Percentiles rank a stretch among this genome's conserved stretches.
phyloP scores from a whole-genome alignment of 2,329 filamentous ascomycete genomes.

The Xylaria sp. region DNA sequence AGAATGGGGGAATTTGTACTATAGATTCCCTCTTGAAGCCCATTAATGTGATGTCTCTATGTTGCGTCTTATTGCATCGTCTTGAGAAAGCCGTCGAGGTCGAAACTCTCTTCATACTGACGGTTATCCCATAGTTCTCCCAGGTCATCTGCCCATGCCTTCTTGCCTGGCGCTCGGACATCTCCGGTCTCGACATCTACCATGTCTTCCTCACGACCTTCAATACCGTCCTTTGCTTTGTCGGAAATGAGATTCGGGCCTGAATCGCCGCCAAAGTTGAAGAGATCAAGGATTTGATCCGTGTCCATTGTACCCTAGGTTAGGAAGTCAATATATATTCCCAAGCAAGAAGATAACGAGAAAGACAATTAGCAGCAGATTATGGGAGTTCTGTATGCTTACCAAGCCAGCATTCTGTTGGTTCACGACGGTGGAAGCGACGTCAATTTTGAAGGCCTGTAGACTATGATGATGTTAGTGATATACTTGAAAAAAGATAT shows the following conservation, averaged over 20 bases:
- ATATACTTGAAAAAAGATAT: constrained; percentile 23
- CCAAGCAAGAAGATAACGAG: not conserved
- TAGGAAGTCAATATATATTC: constrained; percentile 34
- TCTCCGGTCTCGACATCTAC: constrained; percentile 93
- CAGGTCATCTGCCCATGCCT: constrained; percentile 92
- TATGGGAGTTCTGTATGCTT: constrained; percentile 35
- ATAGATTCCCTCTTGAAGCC: constrained; percentile 6
- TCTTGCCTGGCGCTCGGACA: constrained; percentile 93
- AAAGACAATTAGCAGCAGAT: not conserved
- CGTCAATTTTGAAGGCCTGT: constrained; percentile 99
- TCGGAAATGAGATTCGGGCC: constrained; percentile 74
- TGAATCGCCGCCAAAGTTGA: constrained; percentile 87
- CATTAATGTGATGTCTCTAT: not conserved
- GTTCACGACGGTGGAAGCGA: constrained; percentile 97
- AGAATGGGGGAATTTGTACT: not conserved
- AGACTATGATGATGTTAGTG: constrained; percentile 61
- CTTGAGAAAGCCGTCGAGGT: constrained; percentile 93
- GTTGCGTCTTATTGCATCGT: constrained; percentile 69
- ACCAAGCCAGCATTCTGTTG: constrained; percentile 93
- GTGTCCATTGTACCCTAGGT: constrained; percentile 85
- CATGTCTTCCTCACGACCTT: constrained; percentile 82
- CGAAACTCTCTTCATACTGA: constrained; percentile 98
- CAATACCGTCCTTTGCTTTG: constrained; percentile 67
- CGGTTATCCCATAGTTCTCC: constrained; percentile 97
- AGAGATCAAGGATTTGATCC: constrained; percentile 95